Conservation (phyloP, 2,329 filamentous ascomycete genomes). For the Sporothrix schenckii region DNA sequence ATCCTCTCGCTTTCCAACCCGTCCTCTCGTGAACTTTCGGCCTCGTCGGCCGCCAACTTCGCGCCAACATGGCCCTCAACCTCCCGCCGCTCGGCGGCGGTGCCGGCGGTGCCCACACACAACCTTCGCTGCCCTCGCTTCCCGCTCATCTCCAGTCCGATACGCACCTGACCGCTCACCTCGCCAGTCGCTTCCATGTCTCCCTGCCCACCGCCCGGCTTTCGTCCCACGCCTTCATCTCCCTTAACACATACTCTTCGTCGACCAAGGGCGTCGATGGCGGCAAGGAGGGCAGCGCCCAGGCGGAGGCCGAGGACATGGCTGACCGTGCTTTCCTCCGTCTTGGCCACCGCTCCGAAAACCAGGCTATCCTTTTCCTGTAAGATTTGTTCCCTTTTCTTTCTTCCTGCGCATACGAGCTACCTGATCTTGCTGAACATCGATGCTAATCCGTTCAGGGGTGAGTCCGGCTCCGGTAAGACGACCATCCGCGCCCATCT, state of each 20-base stretch:
- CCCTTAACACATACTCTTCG: slow-evolving; percentile 91
- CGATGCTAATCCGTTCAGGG: slow-evolving; percentile 57
- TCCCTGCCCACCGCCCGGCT: slow-evolving; percentile 83
- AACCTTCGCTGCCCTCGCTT: slow-evolving; percentile 84
- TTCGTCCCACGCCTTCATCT: slow-evolving; percentile 88
- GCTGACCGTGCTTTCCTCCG: slow-evolving; percentile 83
- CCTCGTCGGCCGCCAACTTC: slow-evolving; percentile 26
- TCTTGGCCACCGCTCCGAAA: slow-evolving; percentile 85
- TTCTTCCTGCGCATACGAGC: not conserved
- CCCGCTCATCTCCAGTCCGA: slow-evolving; percentile 73
- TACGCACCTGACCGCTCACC: slow-evolving; percentile 74
- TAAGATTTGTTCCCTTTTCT: not conserved
- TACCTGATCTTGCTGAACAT: not conserved
- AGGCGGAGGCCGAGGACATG: slow-evolving; percentile 89
- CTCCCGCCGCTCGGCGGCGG: slow-evolving; percentile 52
- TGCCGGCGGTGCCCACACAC: slow-evolving; percentile 68
- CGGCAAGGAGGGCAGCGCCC: slow-evolving; percentile 85
- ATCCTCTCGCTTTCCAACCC: not conserved
- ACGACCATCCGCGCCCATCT: slow-evolving; percentile 91
- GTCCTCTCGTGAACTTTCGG: slow-evolving; percentile 12
- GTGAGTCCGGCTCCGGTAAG: slow-evolving; percentile 95
- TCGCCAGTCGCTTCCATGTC: slow-evolving; percentile 89
- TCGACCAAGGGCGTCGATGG: slow-evolving; percentile 89
- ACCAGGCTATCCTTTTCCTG: slow-evolving; percentile 88
- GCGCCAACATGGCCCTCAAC: slow-evolving; percentile 62